A percentile compares a stretch with the other conserved stretches of the same genome.
Conservation (phyloP, 331 rosid species). For the Acacia pycnantha region DNA sequence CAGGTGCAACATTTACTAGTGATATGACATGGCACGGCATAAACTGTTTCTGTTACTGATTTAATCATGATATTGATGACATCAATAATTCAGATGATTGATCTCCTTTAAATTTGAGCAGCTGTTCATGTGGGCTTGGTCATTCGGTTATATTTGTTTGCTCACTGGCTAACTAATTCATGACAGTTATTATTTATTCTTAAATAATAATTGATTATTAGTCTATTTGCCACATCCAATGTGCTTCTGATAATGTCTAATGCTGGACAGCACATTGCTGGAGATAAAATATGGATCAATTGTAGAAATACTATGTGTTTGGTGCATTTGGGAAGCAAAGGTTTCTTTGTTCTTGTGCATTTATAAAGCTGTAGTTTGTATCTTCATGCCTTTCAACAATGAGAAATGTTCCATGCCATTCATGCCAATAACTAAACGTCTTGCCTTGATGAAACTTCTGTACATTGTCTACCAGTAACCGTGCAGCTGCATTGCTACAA, state of each 20-base stretch:
- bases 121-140: background rate
- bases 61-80: background rate
- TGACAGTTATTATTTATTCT: background rate
- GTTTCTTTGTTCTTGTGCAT: constrained; percentile 9
- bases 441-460: constrained; percentile 24
- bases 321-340: background rate
- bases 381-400: background rate
- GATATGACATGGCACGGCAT: background rate
- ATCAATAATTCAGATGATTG: background rate
- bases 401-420: background rate
- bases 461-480: constrained; percentile 63
- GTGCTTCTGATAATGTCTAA: too few species aligned
- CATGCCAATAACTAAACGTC: background rate
- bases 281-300: too few species aligned
- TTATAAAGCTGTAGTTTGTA: background rate
- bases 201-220: background rate
- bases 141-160: background rate
- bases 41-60: background rate
- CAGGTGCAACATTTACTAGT: background rate
- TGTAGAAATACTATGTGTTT: background rate
- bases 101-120: background rate
- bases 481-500: constrained; percentile 97
- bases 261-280: too few species aligned
- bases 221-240: background rate
- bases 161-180: background rate